Conservation (phyloP, 2,329 filamentous ascomycete species). For the Proliferodiscus dingleyae region DNA sequence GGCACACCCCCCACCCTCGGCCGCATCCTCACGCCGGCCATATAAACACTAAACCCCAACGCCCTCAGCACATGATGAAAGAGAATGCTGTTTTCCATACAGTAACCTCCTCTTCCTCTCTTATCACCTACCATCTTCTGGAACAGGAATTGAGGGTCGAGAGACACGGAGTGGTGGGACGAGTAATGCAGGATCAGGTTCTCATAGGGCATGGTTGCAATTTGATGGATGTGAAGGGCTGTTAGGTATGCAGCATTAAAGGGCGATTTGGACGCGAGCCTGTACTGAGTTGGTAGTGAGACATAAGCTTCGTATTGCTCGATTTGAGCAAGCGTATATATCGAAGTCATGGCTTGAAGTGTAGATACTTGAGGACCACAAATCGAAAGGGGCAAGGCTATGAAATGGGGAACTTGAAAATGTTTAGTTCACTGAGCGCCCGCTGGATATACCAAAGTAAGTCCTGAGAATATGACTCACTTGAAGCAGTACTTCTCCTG, state of each 20-base stretch:
- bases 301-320: slow-evolving; percentile 21
- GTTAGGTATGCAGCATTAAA: slow-evolving; percentile 21
- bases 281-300: slow-evolving; percentile 19
- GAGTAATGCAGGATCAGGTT: slow-evolving; percentile 28
- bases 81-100: slow-evolving; percentile 53
- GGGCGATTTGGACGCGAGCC: slow-evolving; percentile 7
- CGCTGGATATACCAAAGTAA: no score
- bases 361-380: neutral
- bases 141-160: slow-evolving; percentile 25
- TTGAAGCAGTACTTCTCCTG: no score
- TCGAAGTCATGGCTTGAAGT: slow-evolving; percentile 14
- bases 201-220: slow-evolving; percentile 25
- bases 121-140: slow-evolving; percentile 24
- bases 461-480: no score
- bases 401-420: neutral
- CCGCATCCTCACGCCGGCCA: slow-evolving; percentile 39
- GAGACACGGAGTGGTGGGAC: slow-evolving; percentile 9
- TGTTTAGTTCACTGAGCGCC: no score
- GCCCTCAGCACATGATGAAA: slow-evolving; percentile 48
- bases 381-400: neutral
- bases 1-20: slow-evolving; percentile 22
- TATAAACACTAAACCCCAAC: slow-evolving; percentile 50
- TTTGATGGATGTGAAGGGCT: slow-evolving; percentile 22
- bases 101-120: slow-evolving; percentile 50
- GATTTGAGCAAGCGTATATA: slow-evolving; percentile 20